Conservation (phyloP, 345 rosid species). For the Brassica cretica region DNA sequence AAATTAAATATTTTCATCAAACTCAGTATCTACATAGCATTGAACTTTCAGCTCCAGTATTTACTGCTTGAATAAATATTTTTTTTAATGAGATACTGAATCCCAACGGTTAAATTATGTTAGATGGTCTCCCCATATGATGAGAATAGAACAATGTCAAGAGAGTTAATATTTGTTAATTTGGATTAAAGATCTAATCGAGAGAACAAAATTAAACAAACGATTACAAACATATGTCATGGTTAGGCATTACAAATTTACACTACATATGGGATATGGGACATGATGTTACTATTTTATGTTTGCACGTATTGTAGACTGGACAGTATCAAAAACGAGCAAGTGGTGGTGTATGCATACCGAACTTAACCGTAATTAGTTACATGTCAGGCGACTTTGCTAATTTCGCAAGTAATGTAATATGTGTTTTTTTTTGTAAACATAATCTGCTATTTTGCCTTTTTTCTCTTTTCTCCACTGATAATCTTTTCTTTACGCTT, state of each 20-base stretch:
- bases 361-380: slow-evolving; percentile 24
- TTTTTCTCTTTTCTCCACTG: slow-evolving; percentile 12
- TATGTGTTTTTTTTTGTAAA: not conserved
- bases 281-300: not conserved
- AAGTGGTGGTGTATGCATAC: slow-evolving; percentile 12
- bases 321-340: slow-evolving; percentile 4
- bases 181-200: not conserved
- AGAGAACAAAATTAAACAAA: not conserved
- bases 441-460: slow-evolving; percentile 6
- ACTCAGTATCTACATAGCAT: not conserved
- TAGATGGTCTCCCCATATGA: not conserved
- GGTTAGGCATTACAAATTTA: not conserved
- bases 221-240: not conserved
- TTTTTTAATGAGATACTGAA: not conserved
- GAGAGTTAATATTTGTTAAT: not conserved
- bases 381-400: slow-evolving; percentile 1
- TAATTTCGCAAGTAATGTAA: slow-evolving; percentile 18
- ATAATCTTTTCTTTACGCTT: slow-evolving; percentile 26
- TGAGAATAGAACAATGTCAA: not conserved
- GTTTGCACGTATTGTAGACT: slow-evolving; percentile 13
- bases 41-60: not conserved
- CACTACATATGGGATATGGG: not conserved
- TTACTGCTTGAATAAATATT: not conserved
- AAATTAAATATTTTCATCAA: not conserved
- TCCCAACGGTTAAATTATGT: not conserved